Percentiles rank a stretch among this genome's conserved stretches.
phyloP scores from a whole-genome alignment of 345 rosid species.

The Camelina neglecta region DNA sequence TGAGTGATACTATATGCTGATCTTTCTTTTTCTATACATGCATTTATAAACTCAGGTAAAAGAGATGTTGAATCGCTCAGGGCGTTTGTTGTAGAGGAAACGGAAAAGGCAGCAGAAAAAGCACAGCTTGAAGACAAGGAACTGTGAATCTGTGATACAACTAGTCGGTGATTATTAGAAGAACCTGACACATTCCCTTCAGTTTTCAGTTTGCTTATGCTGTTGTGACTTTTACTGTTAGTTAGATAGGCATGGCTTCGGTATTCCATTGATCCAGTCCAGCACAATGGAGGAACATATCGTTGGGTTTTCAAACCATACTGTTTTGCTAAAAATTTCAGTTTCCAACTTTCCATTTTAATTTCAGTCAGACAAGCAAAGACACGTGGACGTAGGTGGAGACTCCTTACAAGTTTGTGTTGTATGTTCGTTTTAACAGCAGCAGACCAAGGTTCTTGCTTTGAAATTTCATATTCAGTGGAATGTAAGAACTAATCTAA shows the following conservation, averaged over 20 bases:
- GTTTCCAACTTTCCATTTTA: not conserved
- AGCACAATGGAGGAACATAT: not conserved
- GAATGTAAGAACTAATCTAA: not conserved
- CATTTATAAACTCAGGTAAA: slow-evolving; percentile 52
- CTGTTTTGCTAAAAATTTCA: not conserved
- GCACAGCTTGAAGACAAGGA: slow-evolving; percentile 71
- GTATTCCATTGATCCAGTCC: not conserved
- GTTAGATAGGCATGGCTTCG: slow-evolving; percentile 33
- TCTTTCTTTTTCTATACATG: not conserved
- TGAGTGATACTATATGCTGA: not conserved
- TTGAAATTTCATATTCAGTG: slow-evolving; percentile 3
- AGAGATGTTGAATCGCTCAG: slow-evolving; percentile 79
- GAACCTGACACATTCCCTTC: not conserved
- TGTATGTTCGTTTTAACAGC: slow-evolving; percentile 7
- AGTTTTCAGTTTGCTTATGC: slow-evolving; percentile 8
- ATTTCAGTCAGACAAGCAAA: not conserved
- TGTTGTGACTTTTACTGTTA: slow-evolving; percentile 4
- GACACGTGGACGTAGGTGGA: not conserved
- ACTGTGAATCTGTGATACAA: slow-evolving; percentile 65
- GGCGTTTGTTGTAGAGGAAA: slow-evolving; percentile 77
- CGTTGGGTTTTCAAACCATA: not conserved
- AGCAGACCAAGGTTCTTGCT: slow-evolving; percentile 1
- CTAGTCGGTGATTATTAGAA: not conserved
- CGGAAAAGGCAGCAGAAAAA: slow-evolving; percentile 84
- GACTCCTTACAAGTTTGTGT: not conserved